Evolutionary conservation across 192 early-diverging fungal genomes (phyloP).

Genomic region (Podila epigama): DNA sequence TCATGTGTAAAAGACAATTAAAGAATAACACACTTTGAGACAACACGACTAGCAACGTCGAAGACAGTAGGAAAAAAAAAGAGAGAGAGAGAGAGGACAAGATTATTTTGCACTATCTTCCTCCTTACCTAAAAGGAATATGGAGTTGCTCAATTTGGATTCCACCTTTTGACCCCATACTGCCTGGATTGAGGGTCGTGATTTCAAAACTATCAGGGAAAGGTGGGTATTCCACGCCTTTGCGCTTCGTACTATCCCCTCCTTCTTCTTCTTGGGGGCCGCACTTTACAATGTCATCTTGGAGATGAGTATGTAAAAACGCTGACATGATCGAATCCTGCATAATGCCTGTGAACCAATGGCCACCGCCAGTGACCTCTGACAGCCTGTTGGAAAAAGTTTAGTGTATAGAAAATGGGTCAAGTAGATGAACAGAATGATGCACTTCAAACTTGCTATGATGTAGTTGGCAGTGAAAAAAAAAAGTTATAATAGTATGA

Average conservation of each 20-base stretch:
- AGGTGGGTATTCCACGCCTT: constrained; percentile 44
- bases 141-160: constrained; percentile 71
- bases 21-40: neutral
- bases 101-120: neutral
- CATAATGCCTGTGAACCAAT: constrained; percentile 73
- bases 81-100: neutral
- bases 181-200: constrained; percentile 68
- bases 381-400: constrained; percentile 55
- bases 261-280: neutral
- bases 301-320: constrained; percentile 56
- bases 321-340: constrained; percentile 56
- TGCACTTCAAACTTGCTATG: no score
- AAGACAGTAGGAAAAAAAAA: neutral
- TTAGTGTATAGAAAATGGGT: neutral
- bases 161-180: constrained; percentile 69
- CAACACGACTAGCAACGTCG: neutral
- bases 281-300: constrained; percentile 10
- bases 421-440: no score
- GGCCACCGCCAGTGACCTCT: constrained; percentile 65
- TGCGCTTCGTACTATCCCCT: neutral
- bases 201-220: constrained; percentile 68
- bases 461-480: neutral
- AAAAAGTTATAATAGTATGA: neutral
- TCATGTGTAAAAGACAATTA: neutral
- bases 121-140: constrained; percentile 67